Conservation (phyloP, 148 eudicot species). For the Camellia japonica region DNA sequence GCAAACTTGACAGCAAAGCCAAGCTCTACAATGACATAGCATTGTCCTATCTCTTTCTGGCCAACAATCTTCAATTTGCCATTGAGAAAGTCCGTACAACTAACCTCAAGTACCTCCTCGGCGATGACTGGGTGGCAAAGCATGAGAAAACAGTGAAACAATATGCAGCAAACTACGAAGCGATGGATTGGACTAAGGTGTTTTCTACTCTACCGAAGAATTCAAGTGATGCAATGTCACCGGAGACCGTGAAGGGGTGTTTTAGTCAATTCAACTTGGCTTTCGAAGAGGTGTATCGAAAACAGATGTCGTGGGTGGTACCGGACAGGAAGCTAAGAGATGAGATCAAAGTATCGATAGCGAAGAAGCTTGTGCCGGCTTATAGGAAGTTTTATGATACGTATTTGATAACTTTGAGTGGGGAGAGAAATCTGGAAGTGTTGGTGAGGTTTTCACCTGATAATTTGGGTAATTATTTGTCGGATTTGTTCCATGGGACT, state of each 20-base stretch:
- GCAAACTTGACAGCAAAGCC: slow-evolving; percentile 36
- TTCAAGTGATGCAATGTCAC: neutral
- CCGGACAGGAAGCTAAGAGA: slow-evolving; percentile 29
- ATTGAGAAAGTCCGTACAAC: slow-evolving; percentile 19
- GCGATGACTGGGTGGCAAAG: slow-evolving; percentile 26
- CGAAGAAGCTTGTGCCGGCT: slow-evolving; percentile 27
- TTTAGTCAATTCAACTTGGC: slow-evolving; percentile 26
- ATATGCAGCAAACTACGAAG: slow-evolving; percentile 22
- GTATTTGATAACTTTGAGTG: slow-evolving; percentile 18
- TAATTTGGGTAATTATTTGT: slow-evolving; percentile 35
- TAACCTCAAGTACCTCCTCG: slow-evolving; percentile 25
- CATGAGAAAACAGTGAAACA: slow-evolving; percentile 24
- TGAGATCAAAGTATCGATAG: slow-evolving; percentile 34
- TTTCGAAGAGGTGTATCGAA: slow-evolving; percentile 26
- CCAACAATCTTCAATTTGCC: slow-evolving; percentile 32
- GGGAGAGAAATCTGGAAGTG: slow-evolving; percentile 15
- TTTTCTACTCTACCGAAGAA: slow-evolving; percentile 12
- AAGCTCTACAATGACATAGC: slow-evolving; percentile 28
- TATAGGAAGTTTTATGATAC: slow-evolving; percentile 25
- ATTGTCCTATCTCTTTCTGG: slow-evolving; percentile 33
- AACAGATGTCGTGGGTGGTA: slow-evolving; percentile 31
- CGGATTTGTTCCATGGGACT: slow-evolving; percentile 28
- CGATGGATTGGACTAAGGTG: slow-evolving; percentile 28
- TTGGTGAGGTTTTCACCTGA: slow-evolving; percentile 34
- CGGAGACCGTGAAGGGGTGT: slow-evolving; percentile 8